These are phyloP conservation scores for Botrytis galanthina DNA, from an alignment of 2,329 filamentous ascomycete genomes.

Conservation along the genomic window DNA sequence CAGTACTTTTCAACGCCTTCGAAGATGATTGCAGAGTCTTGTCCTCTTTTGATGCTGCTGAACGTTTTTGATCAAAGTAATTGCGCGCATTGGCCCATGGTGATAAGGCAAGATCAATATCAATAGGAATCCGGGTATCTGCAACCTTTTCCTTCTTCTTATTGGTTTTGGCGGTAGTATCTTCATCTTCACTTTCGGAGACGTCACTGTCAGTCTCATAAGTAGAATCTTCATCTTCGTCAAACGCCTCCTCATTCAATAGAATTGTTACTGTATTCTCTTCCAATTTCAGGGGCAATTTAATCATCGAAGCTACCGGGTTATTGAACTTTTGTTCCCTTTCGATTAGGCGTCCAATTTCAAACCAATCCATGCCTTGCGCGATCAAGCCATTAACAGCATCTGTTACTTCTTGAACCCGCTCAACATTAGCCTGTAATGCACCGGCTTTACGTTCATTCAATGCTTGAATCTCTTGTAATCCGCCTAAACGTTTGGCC, in stretches of 20 bases:
- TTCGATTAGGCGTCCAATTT: slow-evolving; percentile 84
- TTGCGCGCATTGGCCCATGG: slow-evolving; percentile 87
- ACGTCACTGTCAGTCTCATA: slow-evolving; percentile 66
- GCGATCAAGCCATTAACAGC: slow-evolving; percentile 88
- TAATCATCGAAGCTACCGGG: slow-evolving; percentile 82
- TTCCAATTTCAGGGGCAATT: slow-evolving; percentile 81
- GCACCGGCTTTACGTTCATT: slow-evolving; percentile 87
- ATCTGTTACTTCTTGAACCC: slow-evolving; percentile 88
- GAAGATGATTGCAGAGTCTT: slow-evolving; percentile 80
- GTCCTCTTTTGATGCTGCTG: slow-evolving; percentile 80
- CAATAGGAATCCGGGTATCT: slow-evolving; percentile 65
- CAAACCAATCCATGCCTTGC: slow-evolving; percentile 96
- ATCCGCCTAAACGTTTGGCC: slow-evolving; percentile 75
- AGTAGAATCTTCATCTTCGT: slow-evolving; percentile 50
- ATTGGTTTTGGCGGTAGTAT: slow-evolving; percentile 38
- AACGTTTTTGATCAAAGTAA: slow-evolving; percentile 88
- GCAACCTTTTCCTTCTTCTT: slow-evolving; percentile 42
- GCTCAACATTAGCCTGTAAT: slow-evolving; percentile 85
- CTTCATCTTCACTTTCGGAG: slow-evolving; percentile 57
- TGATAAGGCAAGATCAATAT: slow-evolving; percentile 78
- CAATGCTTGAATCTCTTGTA: slow-evolving; percentile 76
- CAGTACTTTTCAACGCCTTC: slow-evolving; percentile 82
- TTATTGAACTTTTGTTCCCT: slow-evolving; percentile 80
- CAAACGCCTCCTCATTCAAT: slow-evolving; percentile 63
- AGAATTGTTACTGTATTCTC: slow-evolving; percentile 84